phyloP scores from a whole-genome alignment of 352 stramenopile species.

The Pilasporangium apinafurcum region DNA sequence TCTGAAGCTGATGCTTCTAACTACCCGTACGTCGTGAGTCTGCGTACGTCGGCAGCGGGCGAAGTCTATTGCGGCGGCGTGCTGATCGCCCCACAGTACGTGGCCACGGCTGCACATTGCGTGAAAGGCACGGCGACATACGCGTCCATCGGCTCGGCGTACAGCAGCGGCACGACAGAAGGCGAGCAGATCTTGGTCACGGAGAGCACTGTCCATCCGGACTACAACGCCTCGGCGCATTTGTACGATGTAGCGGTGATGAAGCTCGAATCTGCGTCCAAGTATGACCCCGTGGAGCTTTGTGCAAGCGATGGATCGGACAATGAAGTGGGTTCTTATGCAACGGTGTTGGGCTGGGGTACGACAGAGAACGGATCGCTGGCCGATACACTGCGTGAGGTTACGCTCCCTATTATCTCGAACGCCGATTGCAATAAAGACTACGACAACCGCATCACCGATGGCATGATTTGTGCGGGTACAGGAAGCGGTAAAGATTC shows the following conservation, averaged over 20 bases:
- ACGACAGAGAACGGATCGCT: constrained; percentile 11
- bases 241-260: constrained; percentile 56
- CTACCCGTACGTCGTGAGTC: constrained; percentile 50
- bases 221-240: constrained; percentile 47
- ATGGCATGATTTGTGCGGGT: constrained; percentile 58
- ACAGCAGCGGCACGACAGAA: constrained; percentile 22
- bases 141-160: constrained; percentile 47
- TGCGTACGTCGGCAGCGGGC: constrained; percentile 29
- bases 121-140: constrained; percentile 32
- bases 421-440: constrained; percentile 23
- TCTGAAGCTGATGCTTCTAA: constrained; percentile 39
- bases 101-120: constrained; percentile 72
- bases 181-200: constrained; percentile 46
- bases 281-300: constrained; percentile 23
- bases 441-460: constrained; percentile 20
- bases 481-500: constrained; percentile 36
- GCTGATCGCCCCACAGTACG: constrained; percentile 53
- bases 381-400: constrained; percentile 24
- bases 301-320: constrained; percentile 10
- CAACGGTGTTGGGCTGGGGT: constrained; percentile 20
- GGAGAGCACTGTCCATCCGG: constrained; percentile 31
- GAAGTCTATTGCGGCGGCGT: constrained; percentile 60
- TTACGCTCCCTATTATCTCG: constrained; percentile 39
- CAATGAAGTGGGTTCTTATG: neutral
- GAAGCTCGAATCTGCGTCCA: constrained; percentile 27